Percentiles rank a stretch among this genome's conserved stretches.
phyloP scores from a whole-genome alignment of 1,139 yeast genomes.

The Blastobotrys proliferans region DNA sequence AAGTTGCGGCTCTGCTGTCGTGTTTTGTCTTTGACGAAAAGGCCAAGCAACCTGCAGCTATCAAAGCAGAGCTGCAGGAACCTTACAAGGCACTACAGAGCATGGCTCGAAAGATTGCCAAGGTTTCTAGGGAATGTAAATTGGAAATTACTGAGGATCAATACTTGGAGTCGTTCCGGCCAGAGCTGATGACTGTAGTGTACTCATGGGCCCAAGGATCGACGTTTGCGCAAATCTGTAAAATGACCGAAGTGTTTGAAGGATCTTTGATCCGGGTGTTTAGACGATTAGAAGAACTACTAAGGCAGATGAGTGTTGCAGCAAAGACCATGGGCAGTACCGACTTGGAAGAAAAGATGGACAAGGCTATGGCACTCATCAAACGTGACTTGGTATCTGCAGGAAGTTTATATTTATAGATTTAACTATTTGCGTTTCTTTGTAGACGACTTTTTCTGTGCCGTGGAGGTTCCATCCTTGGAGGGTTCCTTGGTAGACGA shows the following conservation, averaged over 20 bases:
- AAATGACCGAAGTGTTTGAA: slow-evolving; percentile 98
- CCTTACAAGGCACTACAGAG: slow-evolving; percentile 84
- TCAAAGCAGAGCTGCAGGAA: slow-evolving; percentile 83
- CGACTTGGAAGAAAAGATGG: slow-evolving; percentile 85
- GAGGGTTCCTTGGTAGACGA: not conserved
- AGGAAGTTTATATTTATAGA: slow-evolving; percentile 72
- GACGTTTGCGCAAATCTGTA: slow-evolving; percentile 90
- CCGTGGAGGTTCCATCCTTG: not conserved
- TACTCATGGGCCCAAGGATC: slow-evolving; percentile 97
- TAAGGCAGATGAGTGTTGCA: slow-evolving; percentile 84
- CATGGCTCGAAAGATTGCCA: slow-evolving; percentile 87
- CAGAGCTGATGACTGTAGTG: slow-evolving; percentile 95
- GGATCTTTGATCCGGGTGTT: slow-evolving; percentile 94
- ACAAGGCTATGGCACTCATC: slow-evolving; percentile 72
- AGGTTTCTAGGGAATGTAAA: slow-evolving; percentile 82
- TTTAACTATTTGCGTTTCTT: not conserved
- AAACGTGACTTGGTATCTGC: slow-evolving; percentile 97
- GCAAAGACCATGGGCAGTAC: slow-evolving; percentile 90
- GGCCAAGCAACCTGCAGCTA: slow-evolving; percentile 80
- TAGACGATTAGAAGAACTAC: slow-evolving; percentile 86
- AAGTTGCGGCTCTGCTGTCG: slow-evolving; percentile 85
- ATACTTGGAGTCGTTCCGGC: slow-evolving; percentile 83
- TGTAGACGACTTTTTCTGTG: not conserved
- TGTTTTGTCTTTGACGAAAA: slow-evolving; percentile 97
- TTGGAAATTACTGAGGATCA: slow-evolving; percentile 86